Base-by-base conservation (phyloP, 1,284 basidiomycete species). In the Vanrija pseudolonga region DNA sequence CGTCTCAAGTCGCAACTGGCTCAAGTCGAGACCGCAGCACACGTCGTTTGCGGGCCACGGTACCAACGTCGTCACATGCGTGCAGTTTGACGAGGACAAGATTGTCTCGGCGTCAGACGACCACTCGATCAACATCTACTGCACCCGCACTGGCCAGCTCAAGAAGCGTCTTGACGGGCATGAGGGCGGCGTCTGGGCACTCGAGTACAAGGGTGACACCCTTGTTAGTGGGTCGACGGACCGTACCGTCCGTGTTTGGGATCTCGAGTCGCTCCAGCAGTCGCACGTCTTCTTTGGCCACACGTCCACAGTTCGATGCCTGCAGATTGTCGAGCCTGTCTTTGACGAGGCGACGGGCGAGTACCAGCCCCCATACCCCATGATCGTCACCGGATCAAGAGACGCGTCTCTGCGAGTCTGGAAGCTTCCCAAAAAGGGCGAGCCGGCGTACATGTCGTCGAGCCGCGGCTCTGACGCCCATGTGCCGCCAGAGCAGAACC, bases 171-270 rank as follows among this genome's bases (percentile, higher is more conserved):
- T 97, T 19, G 82, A 88, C 54, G 93, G 93, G 3, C 94, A 97
- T 69, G 89, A 93, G 67, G 93, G 93, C 41, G 93, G 94, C 32
- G 91, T 97, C 3, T 97, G 93, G 93, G 93, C 94, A 8, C 80
- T 97, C 19, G 74, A 80, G 63, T 80, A 80, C 63, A 85, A 88
- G 69, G 78, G 76, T 45, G 87, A 95, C 68, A 88, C 85, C 2
- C 83, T 97, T 12, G 93, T 97, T 58, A 91, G 87, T 58, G 94
- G 93, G 18, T 90, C 89, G 36, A 97, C 94, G 6, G 93, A 97
- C 77, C 85, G 93, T 32, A 95, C 90, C 1, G 89, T 97, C 39
- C 84, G 94, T 43, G 87, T 96, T 47, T 97, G 94, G 94, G 87
- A 95, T 72, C 79, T 96, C 48, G 78, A 82, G 36, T 85, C 83